Base-by-base conservation (phyloP, 192 early-diverging fungal genomes). In the Bifiguratus adelaidae region DNA sequence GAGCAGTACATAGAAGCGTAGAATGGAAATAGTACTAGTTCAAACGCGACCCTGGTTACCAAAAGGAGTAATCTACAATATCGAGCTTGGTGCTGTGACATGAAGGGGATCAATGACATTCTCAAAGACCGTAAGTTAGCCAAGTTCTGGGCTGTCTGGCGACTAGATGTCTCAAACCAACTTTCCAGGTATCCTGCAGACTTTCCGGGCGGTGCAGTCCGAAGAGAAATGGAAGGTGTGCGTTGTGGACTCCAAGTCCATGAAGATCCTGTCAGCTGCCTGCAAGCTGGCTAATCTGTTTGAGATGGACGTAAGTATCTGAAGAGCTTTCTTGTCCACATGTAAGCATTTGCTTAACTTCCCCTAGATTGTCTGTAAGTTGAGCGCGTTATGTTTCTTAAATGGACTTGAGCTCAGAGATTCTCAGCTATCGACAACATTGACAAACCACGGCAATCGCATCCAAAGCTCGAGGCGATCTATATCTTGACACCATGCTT, bases 181-280 rank as follows among this genome's bases (percentile, higher is more conserved):
- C n/a, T n/a, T n/a, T n/a, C n/a, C n/a, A n/a, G n/a, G n/a, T n/a
- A n/a, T n/a, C n/a, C n/a, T n/a, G n/a, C n/a, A n/a, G n/a, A n/a
- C n/a, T n/a, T n/a, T n/a, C n/a, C n/a, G n/a, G n/a, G n/a, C n/a
- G n/a, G n/a, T n/a, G n/a, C n/a, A n/a, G n/a, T n/a, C n/a, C n/a
- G n/a, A n/a, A n/a, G n/a, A n/a, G n/a, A n/a, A n/a, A 47, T 92
- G 82, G 85, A 92, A 92, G 61, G 75, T 92, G 47, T 60, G 90
- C 3, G 82, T 92, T 8, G 76, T 89, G 0, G 89, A 92, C 71
- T 63, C 72, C 24, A 77, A 77, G 29, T 74, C 86, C 15, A 55
- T 78, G 41, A 77, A 82, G 27, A 77, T 92, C 28, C 58, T 90
- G 8, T 81, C 75, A 45, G 76, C 75, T 7, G 72, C 81, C 3